Percentiles rank a stretch among this genome's conserved stretches.
Evolutionary conservation across 345 rosid species (phyloP).

Genomic region (Syzygium jambos): DNA sequence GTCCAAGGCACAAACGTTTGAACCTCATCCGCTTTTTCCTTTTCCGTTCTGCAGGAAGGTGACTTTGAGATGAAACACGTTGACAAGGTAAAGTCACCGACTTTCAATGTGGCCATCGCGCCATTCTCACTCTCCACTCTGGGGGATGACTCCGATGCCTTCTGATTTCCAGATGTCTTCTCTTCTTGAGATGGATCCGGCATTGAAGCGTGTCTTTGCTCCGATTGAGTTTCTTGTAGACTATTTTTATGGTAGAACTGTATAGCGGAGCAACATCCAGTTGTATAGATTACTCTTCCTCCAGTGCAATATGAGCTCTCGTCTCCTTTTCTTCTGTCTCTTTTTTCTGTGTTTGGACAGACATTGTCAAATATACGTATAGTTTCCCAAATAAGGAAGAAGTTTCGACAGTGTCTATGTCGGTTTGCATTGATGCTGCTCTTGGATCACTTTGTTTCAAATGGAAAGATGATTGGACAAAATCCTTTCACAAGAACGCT

Average conservation of each 20-base stretch:
- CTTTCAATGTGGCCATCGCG: conserved; percentile 61
- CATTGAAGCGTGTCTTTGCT: background rate
- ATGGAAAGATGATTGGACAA: background rate
- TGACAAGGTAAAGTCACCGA: conserved; percentile 34
- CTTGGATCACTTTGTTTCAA: background rate
- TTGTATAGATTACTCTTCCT: background rate
- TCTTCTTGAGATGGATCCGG: background rate
- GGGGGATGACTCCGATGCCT: conserved; percentile 39
- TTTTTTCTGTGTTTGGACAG: background rate
- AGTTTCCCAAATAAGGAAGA: background rate
- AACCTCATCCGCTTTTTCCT: background rate
- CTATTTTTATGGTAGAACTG: background rate
- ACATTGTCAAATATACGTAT: background rate
- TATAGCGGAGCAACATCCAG: background rate
- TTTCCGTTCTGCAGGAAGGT: conserved; percentile 46
- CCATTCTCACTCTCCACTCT: conserved; percentile 54
- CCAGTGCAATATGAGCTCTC: background rate
- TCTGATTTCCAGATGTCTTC: background rate
- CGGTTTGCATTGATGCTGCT: background rate
- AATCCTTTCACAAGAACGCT: background rate
- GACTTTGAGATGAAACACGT: conserved; percentile 77
- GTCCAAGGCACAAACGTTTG: background rate
- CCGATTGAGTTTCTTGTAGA: background rate
- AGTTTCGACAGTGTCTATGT: background rate
- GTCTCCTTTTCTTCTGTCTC: background rate